Evolutionary conservation across 345 rosid genomes (phyloP).

Genomic region (Hibiscus trionum): DNA sequence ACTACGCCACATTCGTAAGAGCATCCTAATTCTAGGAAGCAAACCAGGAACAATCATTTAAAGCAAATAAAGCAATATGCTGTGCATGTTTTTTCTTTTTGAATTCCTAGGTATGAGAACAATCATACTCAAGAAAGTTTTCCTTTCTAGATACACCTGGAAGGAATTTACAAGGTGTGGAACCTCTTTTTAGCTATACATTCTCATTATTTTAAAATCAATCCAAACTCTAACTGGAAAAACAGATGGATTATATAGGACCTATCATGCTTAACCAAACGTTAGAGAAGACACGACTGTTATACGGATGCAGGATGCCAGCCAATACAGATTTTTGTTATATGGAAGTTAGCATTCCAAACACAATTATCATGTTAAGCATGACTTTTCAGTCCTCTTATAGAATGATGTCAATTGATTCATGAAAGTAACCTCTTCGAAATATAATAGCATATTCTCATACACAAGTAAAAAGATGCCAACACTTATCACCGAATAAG

Average conservation of each 20-base stretch:
- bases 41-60: not conserved
- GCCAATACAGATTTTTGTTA: not conserved
- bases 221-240: not conserved
- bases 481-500: slow-evolving; percentile 15
- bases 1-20: not conserved
- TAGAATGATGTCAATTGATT: not conserved
- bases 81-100: not conserved
- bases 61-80: not conserved
- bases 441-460: not conserved
- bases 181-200: not conserved
- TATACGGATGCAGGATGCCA: not conserved
- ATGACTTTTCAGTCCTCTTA: not conserved
- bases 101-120: not conserved
- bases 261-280: not conserved
- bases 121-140: not conserved
- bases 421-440: not conserved
- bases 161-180: not conserved
- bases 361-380: not conserved
- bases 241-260: not conserved
- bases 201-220: not conserved
- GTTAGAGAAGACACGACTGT: not conserved
- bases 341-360: not conserved
- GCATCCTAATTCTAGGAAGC: not conserved
- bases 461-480: not conserved
- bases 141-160: not conserved